Evolutionary conservation across 768 basidiomycete species (phyloP).

Genomic region (Hygrocybe punicea): DNA sequence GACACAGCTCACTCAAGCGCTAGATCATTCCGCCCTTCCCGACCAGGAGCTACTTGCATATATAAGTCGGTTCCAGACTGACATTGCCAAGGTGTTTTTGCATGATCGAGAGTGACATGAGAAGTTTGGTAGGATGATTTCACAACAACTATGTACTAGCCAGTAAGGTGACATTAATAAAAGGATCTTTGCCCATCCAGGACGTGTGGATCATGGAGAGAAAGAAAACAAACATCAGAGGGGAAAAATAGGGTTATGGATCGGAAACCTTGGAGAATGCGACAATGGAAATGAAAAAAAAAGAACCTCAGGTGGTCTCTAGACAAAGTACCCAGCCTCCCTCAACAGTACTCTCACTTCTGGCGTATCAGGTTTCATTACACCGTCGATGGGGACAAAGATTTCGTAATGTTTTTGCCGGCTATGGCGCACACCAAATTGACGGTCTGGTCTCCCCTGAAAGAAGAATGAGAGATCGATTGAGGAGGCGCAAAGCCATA

Average conservation of each 20-base stretch:
- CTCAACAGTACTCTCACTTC: slow-evolving; percentile 22
- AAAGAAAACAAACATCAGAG: too few species aligned
- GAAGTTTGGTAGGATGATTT: too few species aligned
- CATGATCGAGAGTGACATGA: not conserved
- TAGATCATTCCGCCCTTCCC: slow-evolving; percentile 70
- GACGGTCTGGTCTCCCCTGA: not conserved
- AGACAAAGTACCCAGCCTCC: slow-evolving; percentile 12
- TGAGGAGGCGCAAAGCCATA: not conserved
- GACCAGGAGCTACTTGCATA: slow-evolving; percentile 66
- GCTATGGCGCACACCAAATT: not conserved
- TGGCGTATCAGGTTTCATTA: slow-evolving; percentile 23
- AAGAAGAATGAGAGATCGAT: not conserved
- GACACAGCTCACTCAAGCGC: slow-evolving; percentile 70
- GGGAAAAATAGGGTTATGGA: too few species aligned
- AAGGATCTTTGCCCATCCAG: too few species aligned
- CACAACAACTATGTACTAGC: too few species aligned
- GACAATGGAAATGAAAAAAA: too few species aligned
- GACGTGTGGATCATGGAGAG: too few species aligned
- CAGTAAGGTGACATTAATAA: too few species aligned
- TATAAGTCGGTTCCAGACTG: slow-evolving; percentile 64
- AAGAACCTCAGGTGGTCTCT: not conserved
- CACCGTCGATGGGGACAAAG: slow-evolving; percentile 4
- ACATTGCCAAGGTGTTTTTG: slow-evolving; percentile 56
- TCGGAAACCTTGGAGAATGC: too few species aligned
- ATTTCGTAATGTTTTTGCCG: not conserved